Percentiles rank a stretch among this genome's conserved stretches.
Conservation (phyloP, 169 alveolate species). For the Cryptosporidium canis region DNA sequence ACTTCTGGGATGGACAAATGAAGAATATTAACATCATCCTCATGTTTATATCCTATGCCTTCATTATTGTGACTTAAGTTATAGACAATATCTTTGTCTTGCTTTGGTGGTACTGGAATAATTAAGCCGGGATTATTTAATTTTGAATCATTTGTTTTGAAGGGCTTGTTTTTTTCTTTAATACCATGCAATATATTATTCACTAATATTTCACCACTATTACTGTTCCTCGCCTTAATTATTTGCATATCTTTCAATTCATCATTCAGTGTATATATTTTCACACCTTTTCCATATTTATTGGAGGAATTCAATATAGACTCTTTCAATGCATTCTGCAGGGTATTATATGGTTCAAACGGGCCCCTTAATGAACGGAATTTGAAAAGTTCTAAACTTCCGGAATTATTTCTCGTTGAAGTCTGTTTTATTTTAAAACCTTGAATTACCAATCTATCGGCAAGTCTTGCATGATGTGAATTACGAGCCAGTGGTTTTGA, state of each 20-base stretch:
- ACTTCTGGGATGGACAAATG: not conserved
- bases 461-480: not conserved
- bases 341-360: not conserved
- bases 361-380: not conserved
- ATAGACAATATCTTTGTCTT: too few species aligned
- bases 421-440: not conserved
- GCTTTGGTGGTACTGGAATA: constrained; percentile 39
- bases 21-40: not conserved
- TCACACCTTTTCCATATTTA: not conserved
- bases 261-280: not conserved
- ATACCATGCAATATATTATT: not conserved
- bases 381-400: too few species aligned
- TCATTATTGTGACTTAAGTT: not conserved
- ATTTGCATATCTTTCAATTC: not conserved
- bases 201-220: not conserved
- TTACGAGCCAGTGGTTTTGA: not conserved
- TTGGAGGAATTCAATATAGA: not conserved
- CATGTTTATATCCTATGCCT: not conserved
- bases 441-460: constrained; percentile 11
- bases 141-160: not conserved
- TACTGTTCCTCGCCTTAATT: not conserved
- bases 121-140: not conserved
- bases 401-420: not conserved
- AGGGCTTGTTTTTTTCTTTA: not conserved
- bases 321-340: constrained; percentile 3